These are phyloP conservation scores for Beauveria brongniartii DNA, from an alignment of 2,329 filamentous ascomycete species.

Conservation along the genomic window DNA sequence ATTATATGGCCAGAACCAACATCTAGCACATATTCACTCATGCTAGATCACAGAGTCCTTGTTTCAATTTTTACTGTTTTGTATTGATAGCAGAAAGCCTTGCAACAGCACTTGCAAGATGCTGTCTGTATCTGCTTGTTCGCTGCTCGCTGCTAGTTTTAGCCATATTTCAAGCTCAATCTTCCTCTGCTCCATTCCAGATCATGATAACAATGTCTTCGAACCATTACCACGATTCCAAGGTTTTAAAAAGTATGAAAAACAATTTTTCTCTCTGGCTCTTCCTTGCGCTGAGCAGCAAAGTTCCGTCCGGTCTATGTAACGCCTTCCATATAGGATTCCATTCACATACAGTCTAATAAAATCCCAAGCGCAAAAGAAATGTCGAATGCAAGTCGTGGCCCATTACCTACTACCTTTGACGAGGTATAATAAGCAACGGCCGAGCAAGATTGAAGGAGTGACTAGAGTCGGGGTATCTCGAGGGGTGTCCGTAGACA, in stretches of 20 bases:
- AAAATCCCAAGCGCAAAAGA: not conserved
- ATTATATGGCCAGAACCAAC: not conserved
- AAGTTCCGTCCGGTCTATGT: slow-evolving; percentile 7
- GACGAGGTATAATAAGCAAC: slow-evolving; percentile 11
- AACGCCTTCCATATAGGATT: slow-evolving; percentile 1
- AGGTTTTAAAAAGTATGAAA: not conserved
- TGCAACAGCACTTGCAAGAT: not conserved
- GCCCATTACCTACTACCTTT: not conserved
- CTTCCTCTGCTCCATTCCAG: not conserved
- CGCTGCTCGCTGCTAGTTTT: not conserved
- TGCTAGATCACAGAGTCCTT: no score
- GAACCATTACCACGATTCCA: not conserved
- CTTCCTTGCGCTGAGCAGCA: slow-evolving; percentile 10
- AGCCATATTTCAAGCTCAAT: not conserved
- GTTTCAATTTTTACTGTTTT: slow-evolving; percentile 8
- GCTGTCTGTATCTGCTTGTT: not conserved
- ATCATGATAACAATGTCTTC: not conserved
- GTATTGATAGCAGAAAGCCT: slow-evolving; percentile 3
- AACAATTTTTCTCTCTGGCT: slow-evolving; percentile 8
- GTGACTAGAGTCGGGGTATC: slow-evolving; percentile 23
- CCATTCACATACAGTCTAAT: slow-evolving; percentile 5
- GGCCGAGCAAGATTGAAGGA: slow-evolving; percentile 14
- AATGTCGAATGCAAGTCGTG: not conserved
- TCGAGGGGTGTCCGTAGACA: slow-evolving; percentile 3
- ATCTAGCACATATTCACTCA: not conserved